These are phyloP conservation scores for Fusarium acutatum DNA, from an alignment of 2,329 filamentous ascomycete genomes.

Conservation along the genomic window DNA sequence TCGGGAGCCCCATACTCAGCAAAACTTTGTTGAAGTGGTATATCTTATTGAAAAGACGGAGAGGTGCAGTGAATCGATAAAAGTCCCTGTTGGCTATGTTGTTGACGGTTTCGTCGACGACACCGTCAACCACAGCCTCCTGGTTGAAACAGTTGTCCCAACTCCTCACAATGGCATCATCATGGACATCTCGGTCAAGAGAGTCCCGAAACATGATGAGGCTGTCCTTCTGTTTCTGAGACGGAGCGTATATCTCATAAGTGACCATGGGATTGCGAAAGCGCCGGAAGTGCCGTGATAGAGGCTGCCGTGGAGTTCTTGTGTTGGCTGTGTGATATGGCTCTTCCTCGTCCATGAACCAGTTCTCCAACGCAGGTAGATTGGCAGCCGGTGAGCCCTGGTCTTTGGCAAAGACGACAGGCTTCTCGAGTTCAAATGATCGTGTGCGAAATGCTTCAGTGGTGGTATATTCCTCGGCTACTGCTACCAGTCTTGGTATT, in stretches of 20 bases:
- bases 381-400: conserved; percentile 46
- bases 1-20: conserved; percentile 17
- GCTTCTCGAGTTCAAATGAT: conserved; percentile 62
- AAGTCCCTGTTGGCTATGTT: conserved; percentile 50
- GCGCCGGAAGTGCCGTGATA: conserved; percentile 43
- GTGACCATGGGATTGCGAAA: conserved; percentile 48
- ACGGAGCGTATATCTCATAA: conserved; percentile 49
- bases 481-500: not conserved
- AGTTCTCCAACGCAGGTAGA: conserved; percentile 64
- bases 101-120: not conserved
- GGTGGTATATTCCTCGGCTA: conserved; percentile 28
- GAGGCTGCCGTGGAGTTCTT: not conserved
- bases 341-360: conserved; percentile 58
- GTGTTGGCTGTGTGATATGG: conserved; percentile 1
- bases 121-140: not conserved
- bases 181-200: conserved; percentile 36
- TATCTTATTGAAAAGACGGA: conserved; percentile 71
- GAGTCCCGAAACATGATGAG: conserved; percentile 43
- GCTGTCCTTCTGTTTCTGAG: conserved; percentile 20
- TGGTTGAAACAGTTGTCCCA: conserved; percentile 39
- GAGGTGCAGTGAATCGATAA: conserved; percentile 65
- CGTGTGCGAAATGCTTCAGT: conserved; percentile 59
- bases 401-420: conserved; percentile 58
- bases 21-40: conserved; percentile 55
- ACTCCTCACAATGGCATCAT: conserved; percentile 45